Base-by-base conservation (phyloP, 164 flowering plant species). In the Saururus chinensis region DNA sequence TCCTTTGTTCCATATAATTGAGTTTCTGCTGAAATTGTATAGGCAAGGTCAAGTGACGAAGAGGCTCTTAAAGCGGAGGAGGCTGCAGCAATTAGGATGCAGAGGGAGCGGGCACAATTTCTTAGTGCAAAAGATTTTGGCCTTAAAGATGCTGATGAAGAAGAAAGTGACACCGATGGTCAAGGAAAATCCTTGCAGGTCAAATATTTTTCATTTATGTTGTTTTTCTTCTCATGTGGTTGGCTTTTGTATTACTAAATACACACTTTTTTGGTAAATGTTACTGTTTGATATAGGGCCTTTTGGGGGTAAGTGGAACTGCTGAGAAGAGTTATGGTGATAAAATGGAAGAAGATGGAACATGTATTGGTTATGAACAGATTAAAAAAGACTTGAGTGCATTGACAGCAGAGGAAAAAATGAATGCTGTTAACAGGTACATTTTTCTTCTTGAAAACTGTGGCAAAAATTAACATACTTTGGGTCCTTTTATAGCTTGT, bases 381-480 rank as follows among this genome's bases (percentile, higher is more conserved):
- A 71, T 84, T 49, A 71, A 79, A 70, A 89, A 84, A 72, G 95
- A 92, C 63, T 48, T 85, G 58, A 75, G 74, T 75, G 71, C 87
- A 56, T 66, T 92, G 75, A 76, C 98, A 35, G 80, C 54, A 66
- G 92, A 93, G 73, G 97, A 92, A 68, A 87, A 84, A 71, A 88
- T 90, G 95, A 92, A 84, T 69, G 81, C 83, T 62, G 82, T 89
- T 7, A 74, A 79, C 56, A 86, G 89, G 97, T 86, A 53, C 64
- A 65, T 8, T 49, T 53, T 49, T 53, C 49, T 35, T 17, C 54
- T 22, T 22, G 30, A 30, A 30, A n/a, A n/a, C n/a, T n/a, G n/a
- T n/a, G n/a, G n/a, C n/a, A n/a, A n/a, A n/a, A n/a, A n/a, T n/a
- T n/a, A n/a, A n/a, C n/a, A n/a, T n/a, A n/a, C n/a, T n/a, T n/a